Evolutionary conservation across 805 yeast species (phyloP), one percentile per base, ranked within the genome.

Genomic region (Lipomyces sp.): DNA sequence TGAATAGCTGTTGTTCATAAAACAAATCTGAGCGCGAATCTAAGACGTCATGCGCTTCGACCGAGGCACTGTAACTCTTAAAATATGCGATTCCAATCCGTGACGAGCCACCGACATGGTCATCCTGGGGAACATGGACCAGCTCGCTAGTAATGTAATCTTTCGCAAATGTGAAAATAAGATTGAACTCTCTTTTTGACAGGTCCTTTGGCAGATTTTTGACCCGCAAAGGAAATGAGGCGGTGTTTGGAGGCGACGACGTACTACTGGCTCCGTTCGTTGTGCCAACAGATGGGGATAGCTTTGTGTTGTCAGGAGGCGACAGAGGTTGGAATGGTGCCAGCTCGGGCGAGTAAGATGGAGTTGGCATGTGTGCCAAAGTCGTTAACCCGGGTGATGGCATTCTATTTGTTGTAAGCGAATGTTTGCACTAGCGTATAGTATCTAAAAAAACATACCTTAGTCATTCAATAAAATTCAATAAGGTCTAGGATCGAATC

Each of bases 91-190:
- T 55, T 35, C 75, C 74, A 30, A 71, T 62, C 32, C 72, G 60
- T 10, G 71, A 70, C n/a, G 73, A 70, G 18, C 75, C 71, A 5
- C 64, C 60, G 24, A 58, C 54, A 48, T 63, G 63, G 48, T 63
- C 74, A 34, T 75, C 72, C 59, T 73, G 72, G 53, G 69, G 72
- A 2, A 39, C 56, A 15, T 29, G 34, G 33, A 61, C 29, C 33
- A 79, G 62, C 57, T 80, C 82, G 53, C 75, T 68, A 42, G 72
- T 66, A 42, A 76, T 45, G 62, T 74, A 79, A 51, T 79, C 82
- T 3, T 75, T 74, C 15, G 81, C 82, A 65, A 79, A 76, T 10
- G 81, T 75, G 64, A 80, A 80, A 61, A 80, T 67, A 45, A 78
- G 71, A 15, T 74, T 74, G 59, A 80, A 75, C 69, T 80, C 82